These are phyloP conservation scores for Colletotrichum sp. DNA, from an alignment of 2,329 filamentous ascomycete genomes.

Conservation along the genomic window DNA sequence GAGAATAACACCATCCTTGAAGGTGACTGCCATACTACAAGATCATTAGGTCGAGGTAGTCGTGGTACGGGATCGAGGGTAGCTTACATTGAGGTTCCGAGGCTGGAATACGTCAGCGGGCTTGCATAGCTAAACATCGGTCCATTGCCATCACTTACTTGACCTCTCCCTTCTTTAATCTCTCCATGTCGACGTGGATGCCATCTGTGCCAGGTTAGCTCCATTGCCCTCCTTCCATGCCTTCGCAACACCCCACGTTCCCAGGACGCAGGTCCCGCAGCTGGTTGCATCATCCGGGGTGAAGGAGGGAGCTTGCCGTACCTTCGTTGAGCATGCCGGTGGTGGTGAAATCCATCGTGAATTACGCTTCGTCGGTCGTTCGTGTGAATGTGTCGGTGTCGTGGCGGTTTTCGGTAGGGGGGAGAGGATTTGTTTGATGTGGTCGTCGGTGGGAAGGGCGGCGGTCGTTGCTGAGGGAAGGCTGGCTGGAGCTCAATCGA, in stretches of 20 bases:
- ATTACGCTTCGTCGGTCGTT: background rate
- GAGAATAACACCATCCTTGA: constrained; percentile 97
- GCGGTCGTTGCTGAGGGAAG: constrained; percentile 21
- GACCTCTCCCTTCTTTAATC: constrained; percentile 97
- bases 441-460: constrained; percentile 22
- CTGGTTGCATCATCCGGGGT: background rate
- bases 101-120: constrained; percentile 56
- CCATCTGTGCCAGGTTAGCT: constrained; percentile 70
- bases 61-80: background rate
- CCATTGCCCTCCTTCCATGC: background rate
- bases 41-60: constrained; percentile 25
- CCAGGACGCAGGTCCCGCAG: background rate
- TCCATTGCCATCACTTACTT: constrained; percentile 70
- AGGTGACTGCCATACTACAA: constrained; percentile 94
- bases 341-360: constrained; percentile 66
- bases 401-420: background rate
- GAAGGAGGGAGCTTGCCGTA: constrained; percentile 32
- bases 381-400: constrained; percentile 20
- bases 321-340: constrained; percentile 70
- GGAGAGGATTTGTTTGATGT: constrained; percentile 19
- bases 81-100: constrained; percentile 95
- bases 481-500: constrained; percentile 42
- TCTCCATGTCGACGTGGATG: constrained; percentile 98
- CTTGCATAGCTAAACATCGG: background rate
- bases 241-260: background rate